These are phyloP conservation scores for Yamadazyma nakazawae DNA, from an alignment of 805 yeast genomes.

Conservation along the genomic window DNA sequence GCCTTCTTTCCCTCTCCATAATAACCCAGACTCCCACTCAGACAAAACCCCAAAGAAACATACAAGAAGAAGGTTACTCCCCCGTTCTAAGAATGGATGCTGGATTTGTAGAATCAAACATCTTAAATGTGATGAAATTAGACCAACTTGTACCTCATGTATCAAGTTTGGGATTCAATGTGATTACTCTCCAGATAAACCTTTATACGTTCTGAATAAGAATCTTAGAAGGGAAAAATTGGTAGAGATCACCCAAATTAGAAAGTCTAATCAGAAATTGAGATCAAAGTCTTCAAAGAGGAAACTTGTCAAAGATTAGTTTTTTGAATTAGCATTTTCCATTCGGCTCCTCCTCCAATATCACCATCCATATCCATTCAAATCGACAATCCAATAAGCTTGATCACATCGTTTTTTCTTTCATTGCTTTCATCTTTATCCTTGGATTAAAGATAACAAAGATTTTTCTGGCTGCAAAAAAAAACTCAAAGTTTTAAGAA, in stretches of 20 bases:
- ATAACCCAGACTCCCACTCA: conserved; percentile 1
- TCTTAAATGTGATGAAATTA: conserved; percentile 40
- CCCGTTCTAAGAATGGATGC: conserved; percentile 42
- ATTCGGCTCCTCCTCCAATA: not conserved
- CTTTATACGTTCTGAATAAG: conserved; percentile 36
- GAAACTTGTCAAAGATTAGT: not conserved
- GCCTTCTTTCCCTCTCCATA: conserved; percentile 4
- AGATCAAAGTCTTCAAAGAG: conserved; percentile 7
- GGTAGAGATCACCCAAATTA: conserved; percentile 25
- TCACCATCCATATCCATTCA: not conserved
- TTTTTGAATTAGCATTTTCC: not conserved
- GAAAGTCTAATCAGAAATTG: conserved; percentile 19
- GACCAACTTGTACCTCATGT: conserved; percentile 38
- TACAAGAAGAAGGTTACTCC: conserved; percentile 37
- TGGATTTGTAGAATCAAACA: conserved; percentile 48
- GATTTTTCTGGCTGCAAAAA: conserved; percentile 2
- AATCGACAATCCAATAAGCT: not conserved
- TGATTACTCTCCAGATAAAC: conserved; percentile 38
- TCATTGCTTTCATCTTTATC: conserved; percentile 5
- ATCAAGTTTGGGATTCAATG: conserved; percentile 38
- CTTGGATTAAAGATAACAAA: conserved; percentile 1
- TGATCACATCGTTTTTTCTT: not conserved
- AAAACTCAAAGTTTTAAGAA: not conserved
- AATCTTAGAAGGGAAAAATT: conserved; percentile 33
- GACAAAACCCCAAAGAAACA: conserved; percentile 23